phyloP scores from a whole-genome alignment of 2,329 filamentous ascomycete species.

The Colletotrichum tropicicola region DNA sequence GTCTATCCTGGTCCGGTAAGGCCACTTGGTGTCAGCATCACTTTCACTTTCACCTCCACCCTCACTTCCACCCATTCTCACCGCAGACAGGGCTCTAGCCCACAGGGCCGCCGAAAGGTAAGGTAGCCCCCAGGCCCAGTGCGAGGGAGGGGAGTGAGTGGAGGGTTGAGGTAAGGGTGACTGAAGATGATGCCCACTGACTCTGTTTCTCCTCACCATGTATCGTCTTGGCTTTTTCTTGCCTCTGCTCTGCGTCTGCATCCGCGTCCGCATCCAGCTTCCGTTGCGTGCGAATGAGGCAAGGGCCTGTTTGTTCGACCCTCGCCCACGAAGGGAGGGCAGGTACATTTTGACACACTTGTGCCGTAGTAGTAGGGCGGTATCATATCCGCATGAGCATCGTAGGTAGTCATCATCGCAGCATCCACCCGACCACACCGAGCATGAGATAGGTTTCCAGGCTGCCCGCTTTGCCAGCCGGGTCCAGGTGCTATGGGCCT shows the following conservation, averaged over 20 bases:
- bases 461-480: background rate
- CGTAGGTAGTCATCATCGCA: background rate
- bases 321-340: background rate
- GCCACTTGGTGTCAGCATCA: background rate
- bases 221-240: background rate
- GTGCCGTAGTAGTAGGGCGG: no score
- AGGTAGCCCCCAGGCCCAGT: no score
- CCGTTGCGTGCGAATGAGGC: background rate
- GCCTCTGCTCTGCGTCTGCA: constrained; percentile 1
- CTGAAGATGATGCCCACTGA: background rate
- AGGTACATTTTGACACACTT: background rate
- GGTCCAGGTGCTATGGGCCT: no score
- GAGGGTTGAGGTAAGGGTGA: background rate
- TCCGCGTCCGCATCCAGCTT: background rate
- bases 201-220: no score
- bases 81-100: background rate
- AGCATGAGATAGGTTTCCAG: background rate
- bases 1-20: constrained; percentile 15
- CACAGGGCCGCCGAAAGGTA: background rate
- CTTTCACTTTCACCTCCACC: background rate
- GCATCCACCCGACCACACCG: background rate
- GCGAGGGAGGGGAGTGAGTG: no score
- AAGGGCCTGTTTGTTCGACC: background rate
- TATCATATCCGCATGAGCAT: background rate
- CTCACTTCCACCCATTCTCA: background rate